Evolutionary conservation across 495 filamentous ascomycete genomes (phyloP).

Genomic region (Xylaria venustula): DNA sequence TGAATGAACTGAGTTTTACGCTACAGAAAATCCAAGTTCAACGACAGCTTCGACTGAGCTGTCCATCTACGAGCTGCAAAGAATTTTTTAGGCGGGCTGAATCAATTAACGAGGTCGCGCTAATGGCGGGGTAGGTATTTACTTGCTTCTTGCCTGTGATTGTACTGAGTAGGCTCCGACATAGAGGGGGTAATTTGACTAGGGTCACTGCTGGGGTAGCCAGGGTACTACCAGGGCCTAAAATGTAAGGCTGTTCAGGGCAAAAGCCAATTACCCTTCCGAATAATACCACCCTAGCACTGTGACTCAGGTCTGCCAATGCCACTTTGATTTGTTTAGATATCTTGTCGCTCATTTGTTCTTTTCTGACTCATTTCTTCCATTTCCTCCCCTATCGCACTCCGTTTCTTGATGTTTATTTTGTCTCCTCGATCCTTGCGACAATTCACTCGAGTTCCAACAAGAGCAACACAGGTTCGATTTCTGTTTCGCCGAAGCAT

Average conservation of each 20-base stretch:
- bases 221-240: no score
- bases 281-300: no score
- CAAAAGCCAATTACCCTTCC: not conserved
- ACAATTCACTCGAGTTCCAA: conserved; percentile 4
- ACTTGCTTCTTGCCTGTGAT: not conserved
- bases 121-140: conserved; percentile 17
- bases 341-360: no score
- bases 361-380: not conserved
- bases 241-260: conserved; percentile 10
- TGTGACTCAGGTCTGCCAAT: not conserved
- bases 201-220: no score
- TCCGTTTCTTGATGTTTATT: conserved; percentile 28
- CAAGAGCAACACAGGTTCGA: conserved; percentile 7
- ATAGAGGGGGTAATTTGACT: conserved; percentile 12
- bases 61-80: no score
- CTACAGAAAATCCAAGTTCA: no score
- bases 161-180: not conserved
- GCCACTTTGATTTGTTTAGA: not conserved
- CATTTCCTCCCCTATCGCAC: not conserved
- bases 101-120: not conserved
- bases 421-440: conserved; percentile 21
- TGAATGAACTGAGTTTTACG: no score
- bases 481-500: conserved; percentile 23
- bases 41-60: no score
- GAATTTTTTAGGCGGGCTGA: no score